Evolutionary conservation across 371 early-diverging fungal species (phyloP).

Genomic region (Mortierella sp.): DNA sequence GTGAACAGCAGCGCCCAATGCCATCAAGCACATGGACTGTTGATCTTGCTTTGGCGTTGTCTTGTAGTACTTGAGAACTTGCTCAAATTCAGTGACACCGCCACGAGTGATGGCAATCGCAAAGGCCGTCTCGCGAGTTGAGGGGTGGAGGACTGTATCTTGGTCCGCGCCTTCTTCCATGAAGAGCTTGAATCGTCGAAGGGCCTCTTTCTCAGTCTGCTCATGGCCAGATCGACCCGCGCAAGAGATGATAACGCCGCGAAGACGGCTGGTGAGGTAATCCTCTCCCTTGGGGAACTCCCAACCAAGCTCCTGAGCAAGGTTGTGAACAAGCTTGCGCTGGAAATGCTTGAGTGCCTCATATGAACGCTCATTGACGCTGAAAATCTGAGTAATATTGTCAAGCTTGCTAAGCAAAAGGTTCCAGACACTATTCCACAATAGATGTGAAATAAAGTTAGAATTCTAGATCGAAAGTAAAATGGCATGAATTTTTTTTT

Average conservation of each 20-base stretch:
- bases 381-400: conserved; percentile 36
- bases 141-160: conserved; percentile 77
- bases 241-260: conserved; percentile 44
- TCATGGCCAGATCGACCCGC: conserved; percentile 60
- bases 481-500: no score
- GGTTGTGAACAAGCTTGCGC: conserved; percentile 63
- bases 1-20: conserved; percentile 77
- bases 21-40: conserved; percentile 76
- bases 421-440: conserved; percentile 59
- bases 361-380: conserved; percentile 58
- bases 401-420: conserved; percentile 60
- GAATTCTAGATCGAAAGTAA: not conserved
- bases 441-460: not conserved
- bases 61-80: conserved; percentile 76
- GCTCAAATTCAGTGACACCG: conserved; percentile 78
- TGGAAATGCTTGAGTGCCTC: conserved; percentile 60
- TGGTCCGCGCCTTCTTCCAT: conserved; percentile 60
- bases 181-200: conserved; percentile 67
- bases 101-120: conserved; percentile 77
- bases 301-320: conserved; percentile 72
- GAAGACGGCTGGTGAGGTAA: conserved; percentile 59
- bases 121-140: conserved; percentile 84
- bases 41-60: conserved; percentile 78
- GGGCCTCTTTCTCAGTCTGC: conserved; percentile 64
- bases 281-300: conserved; percentile 63